Percentiles rank a stretch among this genome's conserved stretches.
phyloP scores from a whole-genome alignment of 139 green algal genomes.

The Eudorina sp. region DNA sequence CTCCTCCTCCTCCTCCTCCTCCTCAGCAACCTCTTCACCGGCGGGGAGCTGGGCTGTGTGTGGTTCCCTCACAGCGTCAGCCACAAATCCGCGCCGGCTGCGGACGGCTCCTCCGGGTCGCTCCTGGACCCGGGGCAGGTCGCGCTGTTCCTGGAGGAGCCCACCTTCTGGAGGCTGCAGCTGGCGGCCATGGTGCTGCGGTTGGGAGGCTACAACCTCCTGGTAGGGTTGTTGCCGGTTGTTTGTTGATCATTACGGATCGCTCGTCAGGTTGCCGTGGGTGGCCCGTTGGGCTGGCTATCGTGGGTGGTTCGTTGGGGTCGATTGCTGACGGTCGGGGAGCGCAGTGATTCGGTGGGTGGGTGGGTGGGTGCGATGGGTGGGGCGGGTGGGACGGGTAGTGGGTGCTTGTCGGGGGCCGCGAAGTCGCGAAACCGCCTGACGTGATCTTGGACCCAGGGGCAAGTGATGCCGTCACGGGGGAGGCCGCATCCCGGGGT shows the following conservation, averaged over 20 bases:
- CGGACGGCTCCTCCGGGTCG: not conserved
- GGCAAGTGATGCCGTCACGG: no score
- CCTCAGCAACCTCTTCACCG: not conserved
- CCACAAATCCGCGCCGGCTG: not conserved
- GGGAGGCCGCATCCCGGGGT: no score
- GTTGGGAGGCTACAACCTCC: slow-evolving; percentile 6
- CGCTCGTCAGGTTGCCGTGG: no score
- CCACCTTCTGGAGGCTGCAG: not conserved
- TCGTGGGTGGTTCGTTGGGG: not conserved
- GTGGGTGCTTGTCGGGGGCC: no score
- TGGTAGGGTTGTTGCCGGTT: not conserved
- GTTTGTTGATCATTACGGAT: no score
- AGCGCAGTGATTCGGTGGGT: no score
- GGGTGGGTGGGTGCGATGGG: no score
- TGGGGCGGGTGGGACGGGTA: no score
- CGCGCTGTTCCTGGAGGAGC: slow-evolving; percentile 14
- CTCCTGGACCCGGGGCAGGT: not conserved
- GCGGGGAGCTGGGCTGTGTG: slow-evolving; percentile 4
- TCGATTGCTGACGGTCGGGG: not conserved
- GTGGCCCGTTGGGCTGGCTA: no score
- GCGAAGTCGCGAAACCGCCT: no score
- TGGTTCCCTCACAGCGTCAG: slow-evolving; percentile 1
- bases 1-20: not conserved
- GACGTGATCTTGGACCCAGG: no score
- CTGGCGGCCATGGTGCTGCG: slow-evolving; percentile 28